Evolutionary conservation across 169 alveolate genomes (phyloP).

Genomic region (Plasmodium gonderi): DNA sequence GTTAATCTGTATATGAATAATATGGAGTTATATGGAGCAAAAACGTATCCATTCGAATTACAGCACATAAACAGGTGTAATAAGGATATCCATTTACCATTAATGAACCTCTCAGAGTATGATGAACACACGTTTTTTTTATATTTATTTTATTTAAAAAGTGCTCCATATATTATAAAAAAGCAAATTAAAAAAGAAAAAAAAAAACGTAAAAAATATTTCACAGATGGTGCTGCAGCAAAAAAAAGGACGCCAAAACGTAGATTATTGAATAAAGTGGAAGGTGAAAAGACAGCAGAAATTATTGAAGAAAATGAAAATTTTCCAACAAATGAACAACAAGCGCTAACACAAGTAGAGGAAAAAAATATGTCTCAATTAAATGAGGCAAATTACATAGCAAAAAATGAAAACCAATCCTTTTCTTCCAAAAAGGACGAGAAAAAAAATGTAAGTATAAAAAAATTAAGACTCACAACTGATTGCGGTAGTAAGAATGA

Average conservation of each 20-base stretch:
- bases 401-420: background rate
- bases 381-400: background rate
- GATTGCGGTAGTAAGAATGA: background rate
- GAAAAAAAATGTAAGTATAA: background rate
- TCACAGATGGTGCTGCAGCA: slow-evolving; percentile 35
- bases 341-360: background rate
- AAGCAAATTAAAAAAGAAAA: slow-evolving; percentile 68
- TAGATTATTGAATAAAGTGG: slow-evolving; percentile 34
- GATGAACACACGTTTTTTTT: slow-evolving; percentile 65
- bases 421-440: background rate
- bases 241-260: slow-evolving; percentile 65
- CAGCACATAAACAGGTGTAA: slow-evolving; percentile 30
- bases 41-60: slow-evolving; percentile 66
- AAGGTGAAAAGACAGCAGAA: slow-evolving; percentile 14
- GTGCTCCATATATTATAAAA: slow-evolving; percentile 51
- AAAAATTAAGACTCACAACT: background rate
- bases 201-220: slow-evolving; percentile 59
- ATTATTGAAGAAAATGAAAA: slow-evolving; percentile 20
- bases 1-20: slow-evolving; percentile 39
- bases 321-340: background rate
- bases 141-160: slow-evolving; percentile 67
- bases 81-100: slow-evolving; percentile 45
- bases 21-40: slow-evolving; percentile 64
- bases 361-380: background rate
- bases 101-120: slow-evolving; percentile 49